Conservation (phyloP, 2,329 filamentous ascomycete genomes). For the Orbilia javanica region DNA sequence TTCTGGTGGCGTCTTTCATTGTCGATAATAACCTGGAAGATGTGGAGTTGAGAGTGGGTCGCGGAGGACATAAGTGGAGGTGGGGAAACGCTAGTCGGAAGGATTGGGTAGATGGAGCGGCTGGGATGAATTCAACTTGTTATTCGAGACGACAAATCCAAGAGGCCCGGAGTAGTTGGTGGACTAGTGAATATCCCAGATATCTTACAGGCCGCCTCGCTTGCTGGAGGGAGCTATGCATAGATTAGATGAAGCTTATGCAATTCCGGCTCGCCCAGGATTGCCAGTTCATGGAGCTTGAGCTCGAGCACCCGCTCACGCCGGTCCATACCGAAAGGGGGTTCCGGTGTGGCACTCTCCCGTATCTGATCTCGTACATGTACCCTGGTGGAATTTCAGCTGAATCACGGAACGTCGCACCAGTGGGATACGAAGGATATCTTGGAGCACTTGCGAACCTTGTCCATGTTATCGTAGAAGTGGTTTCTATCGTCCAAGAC, state of each 20-base stretch:
- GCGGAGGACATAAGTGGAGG: conserved; percentile 50
- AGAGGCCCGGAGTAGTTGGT: not conserved
- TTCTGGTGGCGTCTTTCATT: conserved; percentile 38
- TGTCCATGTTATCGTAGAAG: not conserved
- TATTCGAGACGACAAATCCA: not conserved
- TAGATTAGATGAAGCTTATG: conserved; percentile 6
- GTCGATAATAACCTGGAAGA: conserved; percentile 13
- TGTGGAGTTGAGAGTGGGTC: conserved; percentile 31
- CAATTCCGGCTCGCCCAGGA: conserved; percentile 25
- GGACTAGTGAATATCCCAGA: conserved; percentile 13
- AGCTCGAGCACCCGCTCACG: conserved; percentile 14
- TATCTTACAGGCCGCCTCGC: conserved; percentile 31
- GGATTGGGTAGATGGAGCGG: conserved; percentile 12
- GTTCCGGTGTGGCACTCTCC: conserved; percentile 17
- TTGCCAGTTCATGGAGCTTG: conserved; percentile 7
- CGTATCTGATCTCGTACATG: conserved; percentile 1
- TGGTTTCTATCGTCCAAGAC: not conserved
- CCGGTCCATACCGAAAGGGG: conserved; percentile 4
- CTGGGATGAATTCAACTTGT: conserved; percentile 15
- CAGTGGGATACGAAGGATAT: not conserved
- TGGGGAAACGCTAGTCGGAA: conserved; percentile 34
- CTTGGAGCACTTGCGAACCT: conserved; percentile 24
- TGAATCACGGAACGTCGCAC: not conserved
- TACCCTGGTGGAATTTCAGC: not conserved
- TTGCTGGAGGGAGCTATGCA: conserved; percentile 7